phyloP scores from a whole-genome alignment of 2,329 filamentous ascomycete genomes.

The Penicillium crustosum region DNA sequence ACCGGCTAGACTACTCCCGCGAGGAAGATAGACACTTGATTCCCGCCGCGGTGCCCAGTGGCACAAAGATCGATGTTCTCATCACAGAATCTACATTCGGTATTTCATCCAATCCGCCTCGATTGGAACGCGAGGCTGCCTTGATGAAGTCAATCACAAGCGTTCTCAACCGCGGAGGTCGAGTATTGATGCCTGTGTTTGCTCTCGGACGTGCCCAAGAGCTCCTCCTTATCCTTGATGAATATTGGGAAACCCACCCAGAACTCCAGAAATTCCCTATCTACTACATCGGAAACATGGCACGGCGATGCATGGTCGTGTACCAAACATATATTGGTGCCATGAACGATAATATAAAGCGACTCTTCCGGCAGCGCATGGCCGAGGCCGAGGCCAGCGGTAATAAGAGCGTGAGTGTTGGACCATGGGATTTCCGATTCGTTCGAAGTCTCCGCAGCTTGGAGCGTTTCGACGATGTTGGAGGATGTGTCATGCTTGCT shows the following conservation, averaged over 20 bases:
- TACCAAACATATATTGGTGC: slow-evolving; percentile 98
- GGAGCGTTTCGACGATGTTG: slow-evolving; percentile 93
- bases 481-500: slow-evolving; percentile 94
- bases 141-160: slow-evolving; percentile 94
- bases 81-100: slow-evolving; percentile 98
- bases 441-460: slow-evolving; percentile 89
- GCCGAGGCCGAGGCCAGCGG: slow-evolving; percentile 82
- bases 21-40: slow-evolving; percentile 95
- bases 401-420: slow-evolving; percentile 66
- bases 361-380: slow-evolving; percentile 89
- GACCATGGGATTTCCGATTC: slow-evolving; percentile 95
- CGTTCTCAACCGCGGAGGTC: slow-evolving; percentile 85
- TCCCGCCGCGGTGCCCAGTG: slow-evolving; percentile 83
- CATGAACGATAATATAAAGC: slow-evolving; percentile 99
- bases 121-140: slow-evolving; percentile 84
- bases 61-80: slow-evolving; percentile 89
- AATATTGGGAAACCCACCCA: slow-evolving; percentile 89
- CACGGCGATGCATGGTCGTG: slow-evolving; percentile 95
- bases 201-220: slow-evolving; percentile 93
- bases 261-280: slow-evolving; percentile 91
- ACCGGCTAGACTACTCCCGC: slow-evolving; percentile 73
- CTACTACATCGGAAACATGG: slow-evolving; percentile 95
- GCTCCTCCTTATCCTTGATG: slow-evolving; percentile 87
- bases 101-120: slow-evolving; percentile 88
- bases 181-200: slow-evolving; percentile 92